Evolutionary conservation across 768 basidiomycete species (phyloP), one percentile per base, ranked within the genome.

Genomic region (Psilocybe cyanescens): DNA sequence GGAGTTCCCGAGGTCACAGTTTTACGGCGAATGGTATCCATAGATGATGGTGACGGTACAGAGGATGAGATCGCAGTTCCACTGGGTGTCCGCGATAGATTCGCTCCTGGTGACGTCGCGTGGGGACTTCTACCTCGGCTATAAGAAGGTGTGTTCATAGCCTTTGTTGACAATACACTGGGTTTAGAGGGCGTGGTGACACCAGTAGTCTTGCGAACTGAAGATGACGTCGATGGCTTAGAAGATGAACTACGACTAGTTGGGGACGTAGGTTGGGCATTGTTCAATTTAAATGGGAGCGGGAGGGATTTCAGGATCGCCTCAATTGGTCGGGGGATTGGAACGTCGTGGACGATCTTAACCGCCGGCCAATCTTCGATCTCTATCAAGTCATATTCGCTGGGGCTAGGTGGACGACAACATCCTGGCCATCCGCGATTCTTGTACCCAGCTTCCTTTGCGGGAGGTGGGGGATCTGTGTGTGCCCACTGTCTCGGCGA

Each of bases 371-470:
- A 95, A 72, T 93, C 92, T 3, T 88, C 87, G 54, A 86, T 81
- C 19, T 83, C 85, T 59, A 94, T 87, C 65, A 82, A 71, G 64
- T 82, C 80, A 67, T 83, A 80, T 72, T 94, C 92, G 57, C 70
- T 76, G 16, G 78, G 66, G 30, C 75, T 75, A 1, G 92, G 92
- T 0, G 91, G 78, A n/a, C 91, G 87, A 79, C 92, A 95, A 79
- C 92, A 95, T 41, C 92, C 92, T 45, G 93, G 93, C 91, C 91
- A 94, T 19, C 92, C 92, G 35, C 83, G 84, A 68, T 94, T 94
- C 70, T 82, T 77, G 70, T 83, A 84, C 16, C 84, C 84, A 33
- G 82, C 75, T 55, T 76, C 76, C 70, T 86, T 87, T 60, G 83
- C 69, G 16, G 81, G 76, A 35, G 83, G 71, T 28, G 81, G 76